These are phyloP conservation scores for Moesziomyces sp. DNA, from an alignment of 1,284 basidiomycete genomes.

Conservation along the genomic window DNA sequence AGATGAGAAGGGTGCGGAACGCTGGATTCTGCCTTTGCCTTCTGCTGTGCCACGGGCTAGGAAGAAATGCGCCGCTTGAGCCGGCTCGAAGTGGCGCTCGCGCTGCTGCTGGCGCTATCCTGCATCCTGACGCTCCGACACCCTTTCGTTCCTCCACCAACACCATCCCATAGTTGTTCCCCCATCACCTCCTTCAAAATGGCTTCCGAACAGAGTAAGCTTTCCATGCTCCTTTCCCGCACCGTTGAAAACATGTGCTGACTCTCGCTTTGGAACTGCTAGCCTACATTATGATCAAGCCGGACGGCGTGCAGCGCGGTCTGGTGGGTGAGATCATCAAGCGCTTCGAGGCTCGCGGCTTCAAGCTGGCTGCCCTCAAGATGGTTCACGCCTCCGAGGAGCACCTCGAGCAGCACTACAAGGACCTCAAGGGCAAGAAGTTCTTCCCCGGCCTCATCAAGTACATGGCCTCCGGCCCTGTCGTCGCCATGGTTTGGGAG, in stretches of 20 bases:
- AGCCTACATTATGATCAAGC: conserved; percentile 66
- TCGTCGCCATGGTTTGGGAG: conserved; percentile 96
- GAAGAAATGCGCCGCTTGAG: conserved; percentile 15
- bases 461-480: conserved; percentile 86
- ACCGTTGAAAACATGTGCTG: no score
- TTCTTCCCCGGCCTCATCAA: conserved; percentile 68
- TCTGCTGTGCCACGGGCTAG: no score
- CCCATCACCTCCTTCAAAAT: conserved; percentile 43
- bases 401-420: conserved; percentile 68
- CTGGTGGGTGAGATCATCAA: conserved; percentile 66
- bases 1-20: no score
- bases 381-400: conserved; percentile 64
- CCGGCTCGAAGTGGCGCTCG: conserved; percentile 15
- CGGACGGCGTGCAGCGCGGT: conserved; percentile 66
- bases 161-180: conserved; percentile 12
- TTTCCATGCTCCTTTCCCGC: no score
- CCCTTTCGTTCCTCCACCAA: conserved; percentile 8
- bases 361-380: conserved; percentile 66
- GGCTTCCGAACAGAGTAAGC: conserved; percentile 63
- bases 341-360: conserved; percentile 65
- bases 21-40: no score
- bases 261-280: no score
- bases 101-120: conserved; percentile 17
- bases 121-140: conserved; percentile 3
- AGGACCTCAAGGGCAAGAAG: conserved; percentile 67